Evolutionary conservation across 2,329 filamentous ascomycete species (phyloP).

Genomic region (Trichoderma atrobrunneum): DNA sequence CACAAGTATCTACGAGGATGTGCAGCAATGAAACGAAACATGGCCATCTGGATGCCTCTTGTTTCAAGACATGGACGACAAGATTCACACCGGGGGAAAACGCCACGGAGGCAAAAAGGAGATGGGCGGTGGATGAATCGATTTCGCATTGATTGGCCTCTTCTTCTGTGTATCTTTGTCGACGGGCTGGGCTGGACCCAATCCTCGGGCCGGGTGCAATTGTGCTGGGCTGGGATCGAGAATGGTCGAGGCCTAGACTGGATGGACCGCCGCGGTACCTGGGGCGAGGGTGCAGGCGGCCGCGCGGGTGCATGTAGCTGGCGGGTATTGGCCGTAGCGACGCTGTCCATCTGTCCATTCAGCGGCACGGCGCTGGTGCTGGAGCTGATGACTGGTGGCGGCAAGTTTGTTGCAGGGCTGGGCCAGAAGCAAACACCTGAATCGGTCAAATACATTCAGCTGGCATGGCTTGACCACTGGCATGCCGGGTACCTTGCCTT

Average conservation of each 20-base stretch:
- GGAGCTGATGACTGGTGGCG: neutral
- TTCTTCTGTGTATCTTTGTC: neutral
- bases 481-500: neutral
- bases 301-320: neutral
- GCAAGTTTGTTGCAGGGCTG: neutral
- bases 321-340: neutral
- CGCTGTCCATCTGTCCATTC: neutral
- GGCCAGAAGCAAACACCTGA: neutral
- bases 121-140: neutral
- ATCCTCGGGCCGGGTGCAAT: neutral
- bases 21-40: neutral
- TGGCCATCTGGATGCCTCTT: neutral
- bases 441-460: neutral
- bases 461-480: neutral
- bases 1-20: no score
- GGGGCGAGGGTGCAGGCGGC: neutral
- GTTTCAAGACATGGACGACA: neutral
- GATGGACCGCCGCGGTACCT: neutral
- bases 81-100: neutral
- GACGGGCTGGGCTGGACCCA: neutral
- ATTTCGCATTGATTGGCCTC: neutral
- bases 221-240: neutral
- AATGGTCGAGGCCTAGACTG: neutral
- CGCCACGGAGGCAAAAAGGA: slow-evolving; percentile 5
- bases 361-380: no score